Evolutionary conservation across 1,284 basidiomycete genomes (phyloP), one percentile per base, ranked within the genome.

Genomic region (Trametes pubescens): DNA sequence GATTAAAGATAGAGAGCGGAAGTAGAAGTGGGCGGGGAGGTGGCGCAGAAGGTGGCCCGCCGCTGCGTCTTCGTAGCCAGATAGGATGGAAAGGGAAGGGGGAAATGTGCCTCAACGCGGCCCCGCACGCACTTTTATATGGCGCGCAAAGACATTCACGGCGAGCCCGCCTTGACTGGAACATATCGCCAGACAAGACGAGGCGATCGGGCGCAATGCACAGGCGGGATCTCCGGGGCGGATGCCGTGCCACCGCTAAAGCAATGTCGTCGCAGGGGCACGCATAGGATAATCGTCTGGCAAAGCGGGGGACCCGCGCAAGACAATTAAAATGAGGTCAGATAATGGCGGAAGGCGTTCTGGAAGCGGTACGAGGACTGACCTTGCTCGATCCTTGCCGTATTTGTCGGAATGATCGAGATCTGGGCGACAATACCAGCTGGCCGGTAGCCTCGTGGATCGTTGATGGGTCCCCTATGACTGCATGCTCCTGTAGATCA

Each of bases 401-500:
- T 10, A 51, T 56, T 61, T 35, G 60, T 40, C 53, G 40, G 46
- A 35, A 37, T 38, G 52, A 64, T 59, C 61, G 48, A 49, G 59
- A 64, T 64, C 44, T n/a, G 46, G 11, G 11, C n/a, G 56, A 47
- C 32, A 49, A 68, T 57, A 68, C 66, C 65, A 64, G 35, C 43
- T 24, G 59, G 49, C 38, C 57, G 49, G 64, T 68, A 68, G 66
- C 66, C 64, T 68, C 66, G 61, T 68, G 66, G 49, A 57, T 29
- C 26, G 37, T 34, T 61, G 56, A 58, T 59, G 34, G 32, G 5
- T 22, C 46, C 24, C 54, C 49, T 37, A 51, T 46, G 51, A 59
- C 57, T 46, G 56, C 53, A 40, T 34, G 24, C 62, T 32, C 32
- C 37, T 24, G 43, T 16, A 40, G 34, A 62, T 65, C 63, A 62